Evolutionary conservation across 108 stramenopile genomes (phyloP).

Genomic region (Pseudonitzschia multiseries): DNA sequence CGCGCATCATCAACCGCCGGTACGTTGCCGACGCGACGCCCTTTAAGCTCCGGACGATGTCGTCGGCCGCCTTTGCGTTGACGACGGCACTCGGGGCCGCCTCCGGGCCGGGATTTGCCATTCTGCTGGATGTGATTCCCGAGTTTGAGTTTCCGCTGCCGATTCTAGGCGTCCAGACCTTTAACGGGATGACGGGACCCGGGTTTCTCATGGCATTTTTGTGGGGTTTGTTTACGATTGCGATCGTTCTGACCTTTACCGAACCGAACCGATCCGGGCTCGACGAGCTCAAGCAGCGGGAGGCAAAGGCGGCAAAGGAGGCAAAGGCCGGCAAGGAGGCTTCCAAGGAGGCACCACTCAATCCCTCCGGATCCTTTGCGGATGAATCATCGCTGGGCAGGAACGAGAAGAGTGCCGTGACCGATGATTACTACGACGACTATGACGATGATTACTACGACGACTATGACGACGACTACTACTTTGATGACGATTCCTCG

Average conservation of each 20-base stretch:
- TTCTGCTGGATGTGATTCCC: constrained; percentile 46
- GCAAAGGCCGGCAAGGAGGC: background rate
- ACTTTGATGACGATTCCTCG: constrained; percentile 4
- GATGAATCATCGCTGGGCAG: background rate
- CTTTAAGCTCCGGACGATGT: constrained; percentile 56
- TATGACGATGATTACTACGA: constrained; percentile 12
- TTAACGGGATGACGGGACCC: constrained; percentile 69
- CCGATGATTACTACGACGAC: background rate
- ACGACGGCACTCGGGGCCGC: constrained; percentile 72
- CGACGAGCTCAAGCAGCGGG: constrained; percentile 44
- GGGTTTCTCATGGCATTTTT: constrained; percentile 61
- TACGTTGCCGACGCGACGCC: constrained; percentile 81
- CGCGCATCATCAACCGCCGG: constrained; percentile 70
- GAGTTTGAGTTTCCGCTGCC: constrained; percentile 60
- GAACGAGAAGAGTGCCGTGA: background rate
- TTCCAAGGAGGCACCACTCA: background rate
- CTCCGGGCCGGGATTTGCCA: constrained; percentile 72
- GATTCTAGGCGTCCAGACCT: constrained; percentile 47
- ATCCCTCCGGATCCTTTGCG: background rate
- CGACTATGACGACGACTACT: background rate
- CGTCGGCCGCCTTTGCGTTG: constrained; percentile 70
- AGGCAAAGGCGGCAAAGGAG: background rate
- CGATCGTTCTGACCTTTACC: constrained; percentile 34
- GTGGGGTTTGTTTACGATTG: constrained; percentile 47
- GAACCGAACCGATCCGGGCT: constrained; percentile 62